Base-by-base conservation (phyloP, 192 early-diverging fungal genomes). In the Coemansia sp. region DNA sequence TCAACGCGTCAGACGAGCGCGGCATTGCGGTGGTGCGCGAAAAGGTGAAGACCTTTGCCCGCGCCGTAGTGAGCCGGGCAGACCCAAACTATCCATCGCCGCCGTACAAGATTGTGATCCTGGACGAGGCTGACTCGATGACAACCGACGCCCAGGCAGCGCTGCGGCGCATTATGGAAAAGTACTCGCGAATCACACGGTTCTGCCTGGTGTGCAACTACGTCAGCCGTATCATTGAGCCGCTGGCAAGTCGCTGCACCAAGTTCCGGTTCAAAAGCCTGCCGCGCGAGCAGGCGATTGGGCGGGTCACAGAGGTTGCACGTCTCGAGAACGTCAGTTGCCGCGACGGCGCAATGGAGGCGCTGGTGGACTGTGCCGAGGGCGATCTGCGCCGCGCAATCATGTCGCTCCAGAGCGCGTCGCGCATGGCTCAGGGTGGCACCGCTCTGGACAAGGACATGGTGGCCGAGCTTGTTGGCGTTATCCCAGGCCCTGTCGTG, bases 101-200 rank as follows among this genome's bases (percentile, higher is more conserved):
- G 29, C 93, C 93, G 5, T 98, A 90, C 84, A 98, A 98, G 76
- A 91, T 98, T 23, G 84, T 98, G 32, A 95, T 98, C 65, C 83
- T 98, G 43, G 96, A 98, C 66, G 96, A 98, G 76, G 96, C 96
- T 0, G 96, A 98, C 75, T 93, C 93, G 1, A 93, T 98, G 94
- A 98, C 96, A 1, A 60, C 75, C 1, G 95, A 97, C 67, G 96
- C 96, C 0, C 96, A 98, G 67, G 86, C 91, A 2, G 96, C 96
- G 11, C 76, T 98, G 49, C 79, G 96, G 22, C 81, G 96, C 43
- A 95, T 90, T 41, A 98, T 98, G 88, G 96, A 98, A 67, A 92
- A 88, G 15, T 96, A 95, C 69, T 93, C 95, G 22, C 87, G 89
- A 47, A 84, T 92, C 17, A 97, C 95, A 1, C 86, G 96, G 24